Conservation (phyloP, 1,139 yeast genomes). For the Debaryomyces psychrophilus region DNA sequence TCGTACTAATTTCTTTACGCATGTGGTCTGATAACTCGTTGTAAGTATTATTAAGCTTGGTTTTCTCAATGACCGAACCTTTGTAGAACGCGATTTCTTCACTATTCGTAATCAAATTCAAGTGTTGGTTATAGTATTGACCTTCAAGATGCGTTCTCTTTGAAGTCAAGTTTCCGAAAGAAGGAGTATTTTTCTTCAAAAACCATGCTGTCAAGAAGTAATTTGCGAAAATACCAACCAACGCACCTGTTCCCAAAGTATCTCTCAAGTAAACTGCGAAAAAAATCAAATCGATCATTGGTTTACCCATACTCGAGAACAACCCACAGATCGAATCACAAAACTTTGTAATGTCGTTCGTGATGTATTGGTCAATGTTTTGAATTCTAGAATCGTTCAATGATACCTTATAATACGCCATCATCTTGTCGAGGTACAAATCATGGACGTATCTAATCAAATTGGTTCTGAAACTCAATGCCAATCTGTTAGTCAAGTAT, state of each 20-base stretch:
- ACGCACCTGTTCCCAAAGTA: conserved; percentile 83
- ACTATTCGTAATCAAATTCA: conserved; percentile 82
- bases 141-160: conserved; percentile 82
- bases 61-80: conserved; percentile 82
- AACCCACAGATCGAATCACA: conserved; percentile 82
- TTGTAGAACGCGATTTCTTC: conserved; percentile 95
- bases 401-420: conserved; percentile 79
- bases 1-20: conserved; percentile 51
- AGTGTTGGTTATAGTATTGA: conserved; percentile 82
- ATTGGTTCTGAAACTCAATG: conserved; percentile 83
- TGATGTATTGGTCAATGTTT: conserved; percentile 74
- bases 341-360: conserved; percentile 82
- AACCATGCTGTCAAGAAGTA: conserved; percentile 80
- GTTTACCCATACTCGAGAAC: conserved; percentile 89
- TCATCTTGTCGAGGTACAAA: conserved; percentile 75
- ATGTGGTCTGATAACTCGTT: conserved; percentile 52
- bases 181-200: conserved; percentile 75
- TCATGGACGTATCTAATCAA: conserved; percentile 88
- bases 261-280: conserved; percentile 84
- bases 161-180: conserved; percentile 80
- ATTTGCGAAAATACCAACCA: conserved; percentile 78
- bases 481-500: conserved; percentile 73
- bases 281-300: conserved; percentile 83
- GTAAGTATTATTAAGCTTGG: conserved; percentile 65
- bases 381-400: conserved; percentile 49